Base-by-base conservation (phyloP, 2,329 filamentous ascomycete genomes). In the Calonectria pseudoturangicola region DNA sequence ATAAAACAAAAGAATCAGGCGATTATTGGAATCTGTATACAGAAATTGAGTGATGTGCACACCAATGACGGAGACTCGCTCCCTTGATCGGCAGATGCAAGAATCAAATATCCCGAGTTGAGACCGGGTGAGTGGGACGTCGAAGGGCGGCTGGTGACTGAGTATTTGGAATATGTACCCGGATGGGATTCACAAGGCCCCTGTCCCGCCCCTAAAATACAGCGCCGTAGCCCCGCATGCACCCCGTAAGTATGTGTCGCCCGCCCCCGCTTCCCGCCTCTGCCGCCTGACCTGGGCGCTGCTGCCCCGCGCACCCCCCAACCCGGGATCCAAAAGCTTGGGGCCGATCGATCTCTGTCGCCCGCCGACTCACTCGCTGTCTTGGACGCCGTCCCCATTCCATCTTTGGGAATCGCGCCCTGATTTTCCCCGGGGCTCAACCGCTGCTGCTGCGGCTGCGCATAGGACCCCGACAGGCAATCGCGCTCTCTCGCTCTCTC, bases 211-310 rank as follows among this genome's bases (percentile, higher is more conserved):
- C 33, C 51, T 12, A n/a, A 58, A 36, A 6, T 45, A 15, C 41
- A 63, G 58, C 10, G 39, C 8, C 16, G 39, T 47, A 25, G 41
- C 36, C 64, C 50, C 48, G 18, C 64, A 45, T 56, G 48, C 48
- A 56, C 48, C 64, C 48, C 33, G 58, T 43, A 62, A 58, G 54
- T 27, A 58, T 58, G 54, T 41, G 50, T 56, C 18, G 28, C 51
- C 51, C 12, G 54, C 36, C 54, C 39, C 58, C 58, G 39, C 39
- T 33, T 25, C 58, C 58, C 58, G 58, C 58, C 27, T 25, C 30
- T 21, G n/a, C 25, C 33, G n/a, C 12, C 33, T 39, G 33, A n/a
- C 18, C 54, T 56, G 18, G 21, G 21, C 21, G 21, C 21, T 21
- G 54, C 30, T 56, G 51, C 51, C 51, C 50, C 50, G 50, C 48